Percentiles rank a stretch among this genome's conserved stretches.
phyloP scores from a whole-genome alignment of 768 basidiomycete genomes.

The Calvatia gigantea region DNA sequence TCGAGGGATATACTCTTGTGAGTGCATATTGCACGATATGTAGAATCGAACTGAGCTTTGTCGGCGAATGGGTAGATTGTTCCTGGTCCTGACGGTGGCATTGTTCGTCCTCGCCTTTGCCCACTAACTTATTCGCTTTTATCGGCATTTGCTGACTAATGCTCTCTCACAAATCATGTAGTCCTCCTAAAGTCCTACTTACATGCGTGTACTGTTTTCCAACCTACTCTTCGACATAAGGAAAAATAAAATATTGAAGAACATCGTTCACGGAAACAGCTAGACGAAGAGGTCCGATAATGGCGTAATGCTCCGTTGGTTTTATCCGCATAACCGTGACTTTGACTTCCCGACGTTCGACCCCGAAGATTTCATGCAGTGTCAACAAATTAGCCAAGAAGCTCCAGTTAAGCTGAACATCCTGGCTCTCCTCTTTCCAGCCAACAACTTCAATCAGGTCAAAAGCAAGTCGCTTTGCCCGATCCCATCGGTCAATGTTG shows the following conservation, averaged over 20 bases:
- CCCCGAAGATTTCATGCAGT: background rate
- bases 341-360: too few relatives aligned
- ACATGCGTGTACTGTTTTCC: background rate
- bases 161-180: background rate
- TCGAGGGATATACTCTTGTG: constrained; percentile 11
- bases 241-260: too few relatives aligned
- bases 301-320: background rate
- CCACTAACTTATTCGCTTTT: background rate
- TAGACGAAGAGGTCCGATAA: background rate
- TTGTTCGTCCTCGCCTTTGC: background rate
- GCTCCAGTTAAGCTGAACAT: background rate
- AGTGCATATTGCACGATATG: constrained; percentile 7
- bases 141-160: constrained; percentile 5
- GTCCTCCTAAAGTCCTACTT: background rate
- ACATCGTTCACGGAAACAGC: too few relatives aligned
- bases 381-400: background rate
- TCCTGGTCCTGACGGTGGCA: constrained; percentile 10
- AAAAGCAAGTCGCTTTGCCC: background rate
- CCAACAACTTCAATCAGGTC: background rate
- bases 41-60: constrained; percentile 6
- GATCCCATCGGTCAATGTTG: background rate
- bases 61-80: constrained; percentile 12
- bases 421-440: too few relatives aligned
- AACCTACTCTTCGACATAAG: background rate
- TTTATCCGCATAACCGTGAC: background rate